phyloP scores from a whole-genome alignment of 352 stramenopile genomes.

The Phytophthora fragariae region DNA sequence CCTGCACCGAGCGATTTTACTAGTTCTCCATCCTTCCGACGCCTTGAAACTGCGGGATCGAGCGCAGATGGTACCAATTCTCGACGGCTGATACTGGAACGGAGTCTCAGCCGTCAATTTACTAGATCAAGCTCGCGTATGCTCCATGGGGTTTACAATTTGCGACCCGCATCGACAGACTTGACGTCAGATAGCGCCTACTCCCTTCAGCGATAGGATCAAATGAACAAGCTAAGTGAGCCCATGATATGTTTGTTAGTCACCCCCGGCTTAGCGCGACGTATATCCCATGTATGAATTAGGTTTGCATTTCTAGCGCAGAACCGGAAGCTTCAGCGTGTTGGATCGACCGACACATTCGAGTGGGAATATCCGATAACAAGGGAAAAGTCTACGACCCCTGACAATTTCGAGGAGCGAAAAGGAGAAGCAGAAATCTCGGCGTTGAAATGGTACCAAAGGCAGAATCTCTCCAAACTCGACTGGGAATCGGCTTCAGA shows the following conservation, averaged over 20 bases:
- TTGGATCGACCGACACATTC: conserved; percentile 3
- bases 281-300: too few species aligned
- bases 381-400: neutral
- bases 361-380: too few species aligned
- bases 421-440: neutral
- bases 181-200: conserved; percentile 13
- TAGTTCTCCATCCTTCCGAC: conserved; percentile 15
- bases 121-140: conserved; percentile 23
- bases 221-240: conserved; percentile 1
- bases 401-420: neutral
- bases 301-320: neutral
- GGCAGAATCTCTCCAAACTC: neutral
- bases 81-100: conserved; percentile 2
- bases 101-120: conserved; percentile 13
- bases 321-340: neutral
- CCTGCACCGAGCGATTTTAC: conserved; percentile 26
- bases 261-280: neutral
- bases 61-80: conserved; percentile 4
- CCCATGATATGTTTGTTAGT: conserved; percentile 3
- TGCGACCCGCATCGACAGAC: conserved; percentile 6
- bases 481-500: conserved; percentile 12
- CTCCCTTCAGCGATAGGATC: neutral
- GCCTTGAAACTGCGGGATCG: conserved; percentile 7
- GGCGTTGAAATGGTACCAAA: neutral
- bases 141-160: conserved; percentile 29